A percentile compares a stretch with the other conserved stretches of the same genome.
Evolutionary conservation across 148 eudicot species (phyloP).

Genomic region (Silene latifolia): DNA sequence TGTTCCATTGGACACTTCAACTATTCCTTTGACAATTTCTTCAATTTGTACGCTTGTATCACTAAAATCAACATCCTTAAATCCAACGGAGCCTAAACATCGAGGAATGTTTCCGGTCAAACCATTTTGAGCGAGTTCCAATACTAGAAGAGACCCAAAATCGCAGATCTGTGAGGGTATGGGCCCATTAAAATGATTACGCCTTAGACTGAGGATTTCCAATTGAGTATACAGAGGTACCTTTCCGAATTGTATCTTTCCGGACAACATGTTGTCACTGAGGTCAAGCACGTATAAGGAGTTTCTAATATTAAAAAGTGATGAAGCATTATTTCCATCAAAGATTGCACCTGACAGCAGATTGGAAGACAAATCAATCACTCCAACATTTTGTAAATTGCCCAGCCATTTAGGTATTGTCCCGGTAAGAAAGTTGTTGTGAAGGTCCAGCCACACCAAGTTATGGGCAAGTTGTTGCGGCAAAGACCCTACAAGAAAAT

Average conservation of each 20-base stretch:
- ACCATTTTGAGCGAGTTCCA: not conserved
- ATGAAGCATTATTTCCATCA: no score
- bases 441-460: no score
- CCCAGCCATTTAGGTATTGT: no score
- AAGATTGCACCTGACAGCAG: no score
- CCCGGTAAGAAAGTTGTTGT: no score
- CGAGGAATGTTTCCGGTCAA: conserved; percentile 7
- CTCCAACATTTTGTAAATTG: no score
- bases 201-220: not conserved
- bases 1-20: not conserved
- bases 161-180: not conserved
- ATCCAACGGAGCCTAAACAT: not conserved
- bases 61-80: no score
- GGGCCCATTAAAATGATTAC: not conserved
- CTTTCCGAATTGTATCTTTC: not conserved
- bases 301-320: no score
- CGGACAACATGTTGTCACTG: not conserved
- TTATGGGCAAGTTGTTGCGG: no score
- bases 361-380: no score
- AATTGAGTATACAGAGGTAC: not conserved
- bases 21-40: not conserved
- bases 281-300: not conserved
- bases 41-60: not conserved
- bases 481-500: no score
- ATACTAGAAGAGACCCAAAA: not conserved